Percentiles rank a stretch among this genome's conserved stretches.
Conservation (phyloP, 2,329 filamentous ascomycete genomes). For the Neoscytalidium dimidiatum region DNA sequence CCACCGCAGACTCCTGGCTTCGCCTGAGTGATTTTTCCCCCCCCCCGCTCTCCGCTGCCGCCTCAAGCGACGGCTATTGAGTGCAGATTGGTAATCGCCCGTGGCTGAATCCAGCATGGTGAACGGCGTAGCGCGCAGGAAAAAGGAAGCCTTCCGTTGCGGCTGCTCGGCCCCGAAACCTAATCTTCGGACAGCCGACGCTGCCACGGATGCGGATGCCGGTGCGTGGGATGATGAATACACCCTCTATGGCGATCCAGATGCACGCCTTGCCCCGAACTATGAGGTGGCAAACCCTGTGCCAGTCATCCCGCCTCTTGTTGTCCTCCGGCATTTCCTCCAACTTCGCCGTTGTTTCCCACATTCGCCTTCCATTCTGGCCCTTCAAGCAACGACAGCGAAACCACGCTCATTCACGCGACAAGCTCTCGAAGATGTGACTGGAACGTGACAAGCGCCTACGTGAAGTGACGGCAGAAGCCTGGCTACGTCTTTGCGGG, state of each 20-base stretch:
- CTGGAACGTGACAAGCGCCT: background rate
- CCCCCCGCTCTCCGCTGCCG: background rate
- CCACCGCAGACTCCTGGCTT: background rate
- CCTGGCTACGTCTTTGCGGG: background rate
- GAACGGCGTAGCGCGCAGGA: background rate
- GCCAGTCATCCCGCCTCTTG: background rate
- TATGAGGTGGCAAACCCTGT: background rate
- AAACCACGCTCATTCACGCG: too few species aligned
- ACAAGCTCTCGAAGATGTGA: too few species aligned
- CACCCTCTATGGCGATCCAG: background rate
- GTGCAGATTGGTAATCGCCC: background rate
- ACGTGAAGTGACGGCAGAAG: background rate
- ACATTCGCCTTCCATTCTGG: too few species aligned
- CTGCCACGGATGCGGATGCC: background rate
- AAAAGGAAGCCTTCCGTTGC: background rate
- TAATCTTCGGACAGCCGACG: background rate
- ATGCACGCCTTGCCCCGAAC: background rate
- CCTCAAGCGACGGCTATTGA: background rate
- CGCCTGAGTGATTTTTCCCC: background rate
- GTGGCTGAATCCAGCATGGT: slow-evolving; percentile 3
- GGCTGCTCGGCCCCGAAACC: background rate
- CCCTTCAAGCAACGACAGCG: too few species aligned
- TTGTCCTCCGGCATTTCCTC: background rate
- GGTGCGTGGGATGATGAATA: background rate
- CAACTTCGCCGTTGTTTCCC: too few species aligned